phyloP scores from a whole-genome alignment of 2,329 filamentous ascomycete species.

The Xylariaceae sp. region DNA sequence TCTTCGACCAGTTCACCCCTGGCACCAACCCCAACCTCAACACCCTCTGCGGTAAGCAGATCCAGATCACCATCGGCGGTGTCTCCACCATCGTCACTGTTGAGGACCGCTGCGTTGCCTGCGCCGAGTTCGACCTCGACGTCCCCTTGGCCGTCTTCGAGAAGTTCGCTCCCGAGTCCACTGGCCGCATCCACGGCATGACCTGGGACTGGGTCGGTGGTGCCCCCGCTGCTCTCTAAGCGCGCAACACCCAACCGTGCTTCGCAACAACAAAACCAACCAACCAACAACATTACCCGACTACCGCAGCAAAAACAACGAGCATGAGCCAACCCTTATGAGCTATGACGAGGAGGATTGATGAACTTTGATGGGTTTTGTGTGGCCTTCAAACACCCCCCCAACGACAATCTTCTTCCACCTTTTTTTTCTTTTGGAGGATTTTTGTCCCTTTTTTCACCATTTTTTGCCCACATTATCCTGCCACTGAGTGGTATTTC shows the following conservation, averaged over 20 bases:
- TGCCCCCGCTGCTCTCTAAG: neutral
- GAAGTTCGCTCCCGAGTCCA: constrained; percentile 10
- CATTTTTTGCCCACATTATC: too few species aligned
- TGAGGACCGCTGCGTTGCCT: constrained; percentile 19
- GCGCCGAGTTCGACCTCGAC: constrained; percentile 16
- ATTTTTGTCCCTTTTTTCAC: too few species aligned
- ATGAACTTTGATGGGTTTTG: neutral
- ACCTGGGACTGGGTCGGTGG: constrained; percentile 13
- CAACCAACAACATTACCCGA: too few species aligned
- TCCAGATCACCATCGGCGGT: constrained; percentile 17
- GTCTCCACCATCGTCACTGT: constrained; percentile 13
- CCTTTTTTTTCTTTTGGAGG: too few species aligned
- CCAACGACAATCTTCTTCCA: neutral
- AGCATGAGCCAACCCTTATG: too few species aligned
- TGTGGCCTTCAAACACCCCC: neutral
- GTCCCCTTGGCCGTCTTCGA: constrained; percentile 17
- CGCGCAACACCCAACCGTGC: neutral
- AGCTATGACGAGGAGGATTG: neutral
- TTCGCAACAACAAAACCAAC: neutral
- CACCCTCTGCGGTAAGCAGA: constrained; percentile 18
- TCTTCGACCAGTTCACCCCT: constrained; percentile 21
- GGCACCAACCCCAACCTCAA: constrained; percentile 19
- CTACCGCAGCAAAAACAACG: too few species aligned
- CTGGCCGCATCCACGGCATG: constrained; percentile 13
- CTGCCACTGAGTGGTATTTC: too few species aligned